Base-by-base conservation (phyloP, 2,329 filamentous ascomycete genomes). In the Claviceps digitariae region DNA sequence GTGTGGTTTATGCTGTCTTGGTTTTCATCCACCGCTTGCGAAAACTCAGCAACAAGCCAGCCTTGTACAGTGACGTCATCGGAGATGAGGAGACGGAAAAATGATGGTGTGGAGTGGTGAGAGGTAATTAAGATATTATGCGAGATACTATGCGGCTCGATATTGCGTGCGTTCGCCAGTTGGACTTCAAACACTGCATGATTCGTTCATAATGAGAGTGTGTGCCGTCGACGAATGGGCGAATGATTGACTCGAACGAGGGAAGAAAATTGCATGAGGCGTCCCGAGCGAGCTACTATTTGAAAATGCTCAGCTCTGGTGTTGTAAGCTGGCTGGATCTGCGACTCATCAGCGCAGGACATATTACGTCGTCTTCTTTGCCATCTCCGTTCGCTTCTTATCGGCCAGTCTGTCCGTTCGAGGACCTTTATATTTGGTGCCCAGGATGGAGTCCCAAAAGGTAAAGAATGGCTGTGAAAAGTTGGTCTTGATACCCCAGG, bases 401-500 rank as follows among this genome's bases (percentile, higher is more conserved):
- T 67, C 68, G 10, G 69, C 69, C 36, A 71, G 72, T 50, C 67
- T 60, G 56, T 68, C 63, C 44, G 62, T 60, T 17, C 74, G 73
- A 54, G 75, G 82, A 50, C 87, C 88, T 55, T 78, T 81, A 83
- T 90, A 96, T 69, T 82, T 86, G 25, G 93, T 98, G 51, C 84
- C 83, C 23, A 95, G 74, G 29, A 90, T 64, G 48, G 79, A 76
- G 67, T 98, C 93, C 89, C 93, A 97, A 71, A 96, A 90, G 48
- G 87, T 96, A 72, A 97, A 96, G 72, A 90, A 94, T 3, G 88
- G 88, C 69, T 94, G 88, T 5, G 84, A 86, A 68, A 89, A 94
- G 71, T 94, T 94, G 58, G 85, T 87, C 78, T 97, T 98, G 77
- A 98, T 95, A 54, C 93, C 93, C 90, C 91, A 97, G 69, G 87